phyloP scores from a whole-genome alignment of 192 early-diverging fungal genomes.

The Funneliformis mosseae region DNA sequence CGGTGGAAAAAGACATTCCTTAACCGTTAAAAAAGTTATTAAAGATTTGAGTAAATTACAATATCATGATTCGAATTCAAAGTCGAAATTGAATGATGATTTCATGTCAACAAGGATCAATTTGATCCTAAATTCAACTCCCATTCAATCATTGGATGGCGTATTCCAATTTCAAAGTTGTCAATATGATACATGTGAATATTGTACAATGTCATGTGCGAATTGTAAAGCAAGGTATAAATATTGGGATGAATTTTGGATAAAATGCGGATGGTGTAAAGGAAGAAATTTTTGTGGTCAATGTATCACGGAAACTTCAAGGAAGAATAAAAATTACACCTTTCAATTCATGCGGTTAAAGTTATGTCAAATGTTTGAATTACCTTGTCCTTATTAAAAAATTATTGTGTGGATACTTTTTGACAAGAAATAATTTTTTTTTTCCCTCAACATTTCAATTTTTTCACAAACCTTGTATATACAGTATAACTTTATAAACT shows the following conservation, averaged over 20 bases:
- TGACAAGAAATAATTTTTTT: neutral
- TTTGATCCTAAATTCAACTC: neutral
- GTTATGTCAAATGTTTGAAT: constrained; percentile 15
- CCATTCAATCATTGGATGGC: neutral
- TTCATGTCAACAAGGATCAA: neutral
- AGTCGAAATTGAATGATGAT: neutral
- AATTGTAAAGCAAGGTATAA: constrained; percentile 8
- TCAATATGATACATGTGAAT: neutral
- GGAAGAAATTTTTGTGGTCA: constrained; percentile 11
- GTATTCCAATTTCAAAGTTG: constrained; percentile 2
- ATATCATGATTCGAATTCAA: neutral
- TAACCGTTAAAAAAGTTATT: constrained; percentile 12
- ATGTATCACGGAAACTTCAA: neutral
- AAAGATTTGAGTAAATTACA: neutral
- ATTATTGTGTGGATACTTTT: neutral
- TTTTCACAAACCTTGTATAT: neutral
- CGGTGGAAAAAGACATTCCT: constrained; percentile 20
- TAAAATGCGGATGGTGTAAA: constrained; percentile 24
- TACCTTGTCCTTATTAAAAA: constrained; percentile 3
- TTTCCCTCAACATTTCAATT: neutral
- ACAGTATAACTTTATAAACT: too few species aligned
- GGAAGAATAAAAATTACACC: neutral
- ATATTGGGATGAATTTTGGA: constrained; percentile 29
- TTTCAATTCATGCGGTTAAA: constrained; percentile 12
- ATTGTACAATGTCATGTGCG: constrained; percentile 1